phyloP scores from a whole-genome alignment of 495 filamentous ascomycete genomes.

The Aspergillus asperescens region DNA sequence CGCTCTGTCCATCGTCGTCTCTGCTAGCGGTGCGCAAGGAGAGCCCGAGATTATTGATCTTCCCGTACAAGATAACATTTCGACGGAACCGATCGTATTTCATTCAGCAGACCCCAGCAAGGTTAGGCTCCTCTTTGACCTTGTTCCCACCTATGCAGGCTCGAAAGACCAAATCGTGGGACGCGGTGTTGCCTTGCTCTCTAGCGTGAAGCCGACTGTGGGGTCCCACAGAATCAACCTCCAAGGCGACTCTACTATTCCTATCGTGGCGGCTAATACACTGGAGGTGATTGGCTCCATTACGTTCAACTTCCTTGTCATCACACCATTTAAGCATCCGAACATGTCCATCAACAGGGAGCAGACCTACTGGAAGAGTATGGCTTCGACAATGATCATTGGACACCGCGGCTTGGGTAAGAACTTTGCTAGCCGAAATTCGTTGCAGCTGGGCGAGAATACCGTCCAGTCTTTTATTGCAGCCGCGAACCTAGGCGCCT shows the following conservation, averaged over 20 bases:
- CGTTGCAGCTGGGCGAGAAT: constrained; percentile 92
- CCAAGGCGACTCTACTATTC: constrained; percentile 88
- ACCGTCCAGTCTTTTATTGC: constrained; percentile 93
- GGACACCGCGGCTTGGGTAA: constrained; percentile 91
- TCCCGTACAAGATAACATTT: constrained; percentile 88
- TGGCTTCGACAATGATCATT: constrained; percentile 80
- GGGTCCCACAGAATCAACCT: constrained; percentile 78
- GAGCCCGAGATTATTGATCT: constrained; percentile 86
- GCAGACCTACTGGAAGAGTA: constrained; percentile 92
- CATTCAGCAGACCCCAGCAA: constrained; percentile 69
- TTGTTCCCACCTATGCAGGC: constrained; percentile 96
- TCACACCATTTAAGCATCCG: constrained; percentile 90
- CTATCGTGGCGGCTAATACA: constrained; percentile 74
- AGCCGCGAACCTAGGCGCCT: constrained; percentile 86
- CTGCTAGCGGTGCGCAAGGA: constrained; percentile 79
- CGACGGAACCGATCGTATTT: constrained; percentile 87
- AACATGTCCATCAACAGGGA: constrained; percentile 86
- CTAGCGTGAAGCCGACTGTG: constrained; percentile 72
- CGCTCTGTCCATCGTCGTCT: constrained; percentile 84
- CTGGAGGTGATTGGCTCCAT: constrained; percentile 89
- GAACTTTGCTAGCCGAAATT: constrained; percentile 74
- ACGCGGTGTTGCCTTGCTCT: constrained; percentile 85
- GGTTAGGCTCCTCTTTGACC: constrained; percentile 89
- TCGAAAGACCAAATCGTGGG: constrained; percentile 80
- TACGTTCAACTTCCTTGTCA: constrained; percentile 93